Percentiles rank a stretch among this genome's conserved stretches.
Evolutionary conservation across 345 rosid genomes (phyloP).

Genomic region (Theobroma cacao): DNA sequence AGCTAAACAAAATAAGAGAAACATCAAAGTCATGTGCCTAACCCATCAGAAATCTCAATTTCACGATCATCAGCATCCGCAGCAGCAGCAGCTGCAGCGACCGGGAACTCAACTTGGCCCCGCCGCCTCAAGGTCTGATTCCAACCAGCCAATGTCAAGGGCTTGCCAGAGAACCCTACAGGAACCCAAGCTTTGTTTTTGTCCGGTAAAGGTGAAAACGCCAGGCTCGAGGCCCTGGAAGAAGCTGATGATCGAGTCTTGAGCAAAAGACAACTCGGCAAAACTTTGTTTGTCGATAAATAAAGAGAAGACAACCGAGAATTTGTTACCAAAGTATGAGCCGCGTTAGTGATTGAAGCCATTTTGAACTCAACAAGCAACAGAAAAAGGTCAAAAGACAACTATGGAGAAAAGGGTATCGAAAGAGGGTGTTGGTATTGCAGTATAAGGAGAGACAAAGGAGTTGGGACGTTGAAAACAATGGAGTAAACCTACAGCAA

Average conservation of each 20-base stretch:
- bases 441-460: not conserved
- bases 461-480: constrained; percentile 17
- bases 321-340: constrained; percentile 22
- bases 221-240: constrained; percentile 16
- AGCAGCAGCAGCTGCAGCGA: constrained; percentile 40
- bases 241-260: constrained; percentile 21
- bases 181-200: not conserved
- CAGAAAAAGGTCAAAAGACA: not conserved
- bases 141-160: constrained; percentile 24
- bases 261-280: constrained; percentile 11
- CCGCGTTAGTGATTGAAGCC: constrained; percentile 27
- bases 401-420: not conserved
- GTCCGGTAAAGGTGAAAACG: constrained; percentile 31
- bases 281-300: constrained; percentile 21
- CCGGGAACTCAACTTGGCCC: constrained; percentile 17
- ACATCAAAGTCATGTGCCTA: not conserved
- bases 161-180: constrained; percentile 11
- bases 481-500: not conserved
- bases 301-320: constrained; percentile 30
- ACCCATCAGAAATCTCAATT: constrained; percentile 26
- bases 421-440: not conserved
- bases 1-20: not conserved
- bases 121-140: constrained; percentile 21
- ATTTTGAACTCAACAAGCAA: constrained; percentile 13
- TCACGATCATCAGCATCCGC: constrained; percentile 43